Base-by-base conservation (phyloP, 345 rosid species). In the Brassica carinata region DNA sequence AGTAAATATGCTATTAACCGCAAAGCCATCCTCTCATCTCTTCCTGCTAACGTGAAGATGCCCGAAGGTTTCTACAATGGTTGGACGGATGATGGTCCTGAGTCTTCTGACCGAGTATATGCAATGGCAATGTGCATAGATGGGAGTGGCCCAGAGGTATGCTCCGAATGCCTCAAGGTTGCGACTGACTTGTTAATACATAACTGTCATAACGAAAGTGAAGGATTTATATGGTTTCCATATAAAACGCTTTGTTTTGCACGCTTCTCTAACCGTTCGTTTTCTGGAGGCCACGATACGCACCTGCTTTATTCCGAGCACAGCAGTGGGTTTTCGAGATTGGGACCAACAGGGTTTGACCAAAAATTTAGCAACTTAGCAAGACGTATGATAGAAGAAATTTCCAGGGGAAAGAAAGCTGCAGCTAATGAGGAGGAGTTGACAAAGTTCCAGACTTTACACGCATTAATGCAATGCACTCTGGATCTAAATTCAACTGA, bases 181-280 rank as follows among this genome's bases (percentile, higher is more conserved):
- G 38, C 86, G 8, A 0, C 2, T 14, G 19, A n/a, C 0, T 14
- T 18, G 1, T 33, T 81, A 5, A 13, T 0, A n/a, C 0, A 15
- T 0, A 18, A 0, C 5, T 85, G 85, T 31, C 86, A 75, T 2
- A n/a, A 81, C 69, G 70, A 83, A 0, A 78, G 4, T 7, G 84
- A 75, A 40, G 81, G 77, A 1, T 31, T 19, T 17, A 43, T 58
- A 26, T 81, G 83, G 84, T 0, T 45, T 8, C 2, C 34, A 19
- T 62, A 64, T 7, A 45, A 30, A 0, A 2, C 77, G 0, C 66
- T 11, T 0, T 86, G 88, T 66, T 43, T 79, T 34, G 75, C 83
- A 6, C 79, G 77, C 3, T 84, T 73, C 4, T 65, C 86, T 1
- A 69, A 76, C 51, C 14, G 3, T 23, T 26, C 72, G 0, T 45